These are phyloP conservation scores for Pichia occidentalis DNA, from an alignment of 805 yeast genomes.

Conservation along the genomic window DNA sequence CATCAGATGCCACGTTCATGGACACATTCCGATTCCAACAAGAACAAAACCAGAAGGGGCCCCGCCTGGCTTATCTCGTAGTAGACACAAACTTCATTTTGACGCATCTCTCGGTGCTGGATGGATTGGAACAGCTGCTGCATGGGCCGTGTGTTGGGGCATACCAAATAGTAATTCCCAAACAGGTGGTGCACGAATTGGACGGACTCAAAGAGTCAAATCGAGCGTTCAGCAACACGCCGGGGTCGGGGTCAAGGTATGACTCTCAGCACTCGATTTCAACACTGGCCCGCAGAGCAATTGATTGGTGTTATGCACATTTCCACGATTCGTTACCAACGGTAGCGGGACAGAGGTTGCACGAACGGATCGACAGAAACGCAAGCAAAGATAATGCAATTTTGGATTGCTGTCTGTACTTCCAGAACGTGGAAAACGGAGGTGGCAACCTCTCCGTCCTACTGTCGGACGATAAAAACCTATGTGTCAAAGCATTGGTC, in stretches of 20 bases:
- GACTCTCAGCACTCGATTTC: conserved; percentile 23
- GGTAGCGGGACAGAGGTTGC: conserved; percentile 58
- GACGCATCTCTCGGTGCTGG: conserved; percentile 56
- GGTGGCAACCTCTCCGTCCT: conserved; percentile 43
- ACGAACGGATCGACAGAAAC: conserved; percentile 43
- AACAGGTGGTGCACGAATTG: conserved; percentile 64
- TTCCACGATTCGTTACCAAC: conserved; percentile 46
- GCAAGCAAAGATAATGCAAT: conserved; percentile 72
- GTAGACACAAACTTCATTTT: conserved; percentile 81
- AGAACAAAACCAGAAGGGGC: background rate
- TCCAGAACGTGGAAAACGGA: conserved; percentile 32
- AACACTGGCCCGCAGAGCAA: conserved; percentile 57
- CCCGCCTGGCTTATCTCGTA: conserved; percentile 40
- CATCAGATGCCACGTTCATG: conserved; percentile 2
- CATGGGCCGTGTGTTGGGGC: conserved; percentile 37
- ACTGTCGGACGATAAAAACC: conserved; percentile 76
- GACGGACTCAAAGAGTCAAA: conserved; percentile 65
- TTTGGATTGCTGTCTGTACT: conserved; percentile 74
- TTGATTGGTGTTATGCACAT: conserved; percentile 63
- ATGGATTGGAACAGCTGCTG: conserved; percentile 37
- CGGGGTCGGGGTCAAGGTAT: too few species aligned
- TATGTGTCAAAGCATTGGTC: conserved; percentile 70
- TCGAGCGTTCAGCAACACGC: conserved; percentile 10
- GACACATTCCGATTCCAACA: too few species aligned
- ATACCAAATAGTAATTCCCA: conserved; percentile 55